Conservation (phyloP, 805 yeast species). For the Isabelozyma heimii region DNA sequence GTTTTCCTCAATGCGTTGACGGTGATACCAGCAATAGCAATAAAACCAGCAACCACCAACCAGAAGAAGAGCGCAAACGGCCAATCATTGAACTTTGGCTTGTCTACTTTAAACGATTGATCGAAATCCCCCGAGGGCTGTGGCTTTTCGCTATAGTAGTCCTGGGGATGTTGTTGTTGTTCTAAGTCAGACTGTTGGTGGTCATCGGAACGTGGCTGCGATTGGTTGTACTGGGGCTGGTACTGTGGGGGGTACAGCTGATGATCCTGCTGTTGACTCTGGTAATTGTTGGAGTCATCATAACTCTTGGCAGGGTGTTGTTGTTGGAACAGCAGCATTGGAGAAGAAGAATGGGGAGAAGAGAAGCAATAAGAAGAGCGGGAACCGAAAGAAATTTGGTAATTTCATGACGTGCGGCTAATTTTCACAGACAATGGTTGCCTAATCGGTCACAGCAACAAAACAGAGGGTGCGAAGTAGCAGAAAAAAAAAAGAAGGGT, state of each 20-base stretch:
- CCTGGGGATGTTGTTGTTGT: slow-evolving; percentile 7
- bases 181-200: slow-evolving; percentile 22
- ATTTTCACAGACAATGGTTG: not conserved
- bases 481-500: no score
- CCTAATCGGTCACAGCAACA: not conserved
- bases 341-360: not conserved
- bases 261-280: not conserved
- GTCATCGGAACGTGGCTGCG: not conserved
- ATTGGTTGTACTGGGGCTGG: not conserved
- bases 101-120: slow-evolving; percentile 62
- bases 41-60: slow-evolving; percentile 56
- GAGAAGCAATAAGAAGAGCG: not conserved
- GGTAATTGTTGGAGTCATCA: not conserved
- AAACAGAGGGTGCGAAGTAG: no score
- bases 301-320: not conserved
- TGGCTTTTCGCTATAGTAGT: slow-evolving; percentile 28
- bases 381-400: not conserved
- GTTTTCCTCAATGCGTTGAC: slow-evolving; percentile 60
- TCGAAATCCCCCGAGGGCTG: slow-evolving; percentile 46
- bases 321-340: no score
- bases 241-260: not conserved
- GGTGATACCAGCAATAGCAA: slow-evolving; percentile 67
- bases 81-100: slow-evolving; percentile 69
- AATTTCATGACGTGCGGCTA: not conserved
- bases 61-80: slow-evolving; percentile 57